Percentiles rank a stretch among this genome's conserved stretches.
Evolutionary conservation across 768 basidiomycete genomes (phyloP).

Genomic region (Suillus ampliporus): DNA sequence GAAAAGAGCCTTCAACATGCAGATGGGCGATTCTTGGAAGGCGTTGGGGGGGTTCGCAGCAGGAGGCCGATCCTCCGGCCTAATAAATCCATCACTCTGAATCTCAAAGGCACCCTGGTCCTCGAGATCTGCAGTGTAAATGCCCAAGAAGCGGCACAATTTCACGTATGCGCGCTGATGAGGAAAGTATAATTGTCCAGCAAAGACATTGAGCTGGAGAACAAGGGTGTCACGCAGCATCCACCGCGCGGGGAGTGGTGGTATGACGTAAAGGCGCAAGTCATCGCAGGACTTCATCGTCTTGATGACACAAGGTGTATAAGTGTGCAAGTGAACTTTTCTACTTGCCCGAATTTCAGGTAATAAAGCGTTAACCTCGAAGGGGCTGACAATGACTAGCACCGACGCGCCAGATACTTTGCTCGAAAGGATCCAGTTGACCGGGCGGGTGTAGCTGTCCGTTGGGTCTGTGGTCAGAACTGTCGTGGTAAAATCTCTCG

Average conservation of each 20-base stretch:
- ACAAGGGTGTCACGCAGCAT: conserved; percentile 20
- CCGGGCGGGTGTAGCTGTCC: conserved; percentile 43
- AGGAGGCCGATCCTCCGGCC: conserved; percentile 13
- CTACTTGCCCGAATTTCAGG: conserved; percentile 41
- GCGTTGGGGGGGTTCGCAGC: conserved; percentile 15
- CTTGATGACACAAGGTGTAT: conserved; percentile 43
- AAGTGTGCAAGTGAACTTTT: conserved; percentile 46
- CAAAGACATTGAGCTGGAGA: conserved; percentile 48
- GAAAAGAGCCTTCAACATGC: conserved; percentile 26
- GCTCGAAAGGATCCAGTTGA: conserved; percentile 50
- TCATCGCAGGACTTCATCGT: conserved; percentile 44
- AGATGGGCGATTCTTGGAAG: conserved; percentile 45
- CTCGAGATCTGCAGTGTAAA: conserved; percentile 48
- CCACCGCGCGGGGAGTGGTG: conserved; percentile 24
- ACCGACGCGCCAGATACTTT: conserved; percentile 33
- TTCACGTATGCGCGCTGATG: conserved; percentile 38
- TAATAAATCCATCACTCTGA: conserved; percentile 28
- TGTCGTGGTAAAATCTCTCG: conserved; percentile 21
- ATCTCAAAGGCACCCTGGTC: conserved; percentile 48
- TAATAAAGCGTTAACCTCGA: conserved; percentile 45
- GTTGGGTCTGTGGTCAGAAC: conserved; percentile 13
- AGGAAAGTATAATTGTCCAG: conserved; percentile 50
- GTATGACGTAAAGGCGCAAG: conserved; percentile 28
- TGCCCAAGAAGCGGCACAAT: conserved; percentile 44
- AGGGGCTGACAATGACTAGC: conserved; percentile 47